Evolutionary conservation across 2,329 filamentous ascomycete genomes (phyloP), one percentile per base, ranked within the genome.

Genomic region (Colletotrichum orbiculare): DNA sequence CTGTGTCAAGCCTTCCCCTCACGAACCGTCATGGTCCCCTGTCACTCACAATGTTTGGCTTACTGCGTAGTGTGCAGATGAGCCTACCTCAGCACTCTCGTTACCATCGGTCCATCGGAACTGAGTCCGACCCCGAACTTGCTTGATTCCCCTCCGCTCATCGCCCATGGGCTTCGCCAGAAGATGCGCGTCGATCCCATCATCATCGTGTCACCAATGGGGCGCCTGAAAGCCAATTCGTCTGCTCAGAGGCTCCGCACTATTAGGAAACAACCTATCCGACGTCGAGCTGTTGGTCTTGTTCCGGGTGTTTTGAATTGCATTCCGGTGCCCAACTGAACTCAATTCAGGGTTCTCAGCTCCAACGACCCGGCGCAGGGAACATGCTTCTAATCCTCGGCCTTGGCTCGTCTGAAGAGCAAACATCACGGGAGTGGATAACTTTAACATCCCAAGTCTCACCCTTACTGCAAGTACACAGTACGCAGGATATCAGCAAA

Each of bases 281-380:
- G 17, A 45, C 25, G 54, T 39, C 39, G 41, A 9, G 54, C 33
- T 41, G 13, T 54, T 54, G 48, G 56, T 46, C 49, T 39, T 46
- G 49, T 54, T 42, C 48, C 38, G 60, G 48, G 43, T 64, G 55
- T 54, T 54, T 54, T 64, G 42, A 43, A 50, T 49, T 54, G 43
- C 15, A 34, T 41, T 50, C 38, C 49, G 49, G 55, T 12, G 25
- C 25, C 56, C 45, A 53, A 55, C 41, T 56, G 41, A 43, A 53
- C 41, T 56, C 47, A 43, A 53, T 33, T 43, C 58, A 49, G 58
- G 38, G 46, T 53, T 63, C 52, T 42, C 25, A 45, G 54, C 41
- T 56, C 53, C 59, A 63, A 56, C 41, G 43, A 45, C 58, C 58
- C 53, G 63, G 63, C 58, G 54, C 58, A 65, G 42, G 58, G 58